phyloP scores from a whole-genome alignment of 441 rosid species.

The Raphanus hybrid region DNA sequence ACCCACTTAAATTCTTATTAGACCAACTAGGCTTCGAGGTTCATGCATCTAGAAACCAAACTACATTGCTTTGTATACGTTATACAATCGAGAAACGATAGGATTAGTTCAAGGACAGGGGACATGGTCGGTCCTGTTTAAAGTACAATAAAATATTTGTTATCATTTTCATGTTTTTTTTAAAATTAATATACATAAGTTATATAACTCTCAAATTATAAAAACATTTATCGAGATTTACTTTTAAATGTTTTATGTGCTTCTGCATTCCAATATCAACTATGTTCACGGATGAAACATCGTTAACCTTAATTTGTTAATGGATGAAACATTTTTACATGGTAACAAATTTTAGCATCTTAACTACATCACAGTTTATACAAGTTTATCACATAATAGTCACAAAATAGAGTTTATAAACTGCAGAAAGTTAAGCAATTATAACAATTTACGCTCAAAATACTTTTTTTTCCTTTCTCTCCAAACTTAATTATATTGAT shows the following conservation, averaged over 20 bases:
- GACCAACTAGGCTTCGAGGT: slow-evolving; percentile 34
- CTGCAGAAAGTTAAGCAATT: background rate
- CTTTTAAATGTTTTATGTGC: background rate
- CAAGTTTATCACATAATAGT: background rate
- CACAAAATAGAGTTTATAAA: background rate
- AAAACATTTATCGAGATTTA: background rate
- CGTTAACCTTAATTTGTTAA: background rate
- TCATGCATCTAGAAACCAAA: slow-evolving; percentile 33
- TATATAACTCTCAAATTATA: background rate
- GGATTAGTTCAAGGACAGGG: background rate
- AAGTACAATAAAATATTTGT: background rate
- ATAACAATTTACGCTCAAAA: background rate
- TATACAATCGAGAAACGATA: slow-evolving; percentile 10
- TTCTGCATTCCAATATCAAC: background rate
- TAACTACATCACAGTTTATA: background rate
- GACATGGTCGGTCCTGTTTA: slow-evolving; percentile 3
- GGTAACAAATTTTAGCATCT: slow-evolving; percentile 3
- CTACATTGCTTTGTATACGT: slow-evolving; percentile 3
- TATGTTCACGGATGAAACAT: background rate
- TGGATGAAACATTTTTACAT: background rate
- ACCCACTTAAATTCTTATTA: slow-evolving; percentile 30
- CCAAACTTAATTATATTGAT: background rate
- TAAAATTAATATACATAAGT: background rate
- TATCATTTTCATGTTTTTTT: background rate
- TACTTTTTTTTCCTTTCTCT: background rate